Evolutionary conservation across 2,329 filamentous ascomycete genomes (phyloP).

Genomic region (Verticillium longisporum): DNA sequence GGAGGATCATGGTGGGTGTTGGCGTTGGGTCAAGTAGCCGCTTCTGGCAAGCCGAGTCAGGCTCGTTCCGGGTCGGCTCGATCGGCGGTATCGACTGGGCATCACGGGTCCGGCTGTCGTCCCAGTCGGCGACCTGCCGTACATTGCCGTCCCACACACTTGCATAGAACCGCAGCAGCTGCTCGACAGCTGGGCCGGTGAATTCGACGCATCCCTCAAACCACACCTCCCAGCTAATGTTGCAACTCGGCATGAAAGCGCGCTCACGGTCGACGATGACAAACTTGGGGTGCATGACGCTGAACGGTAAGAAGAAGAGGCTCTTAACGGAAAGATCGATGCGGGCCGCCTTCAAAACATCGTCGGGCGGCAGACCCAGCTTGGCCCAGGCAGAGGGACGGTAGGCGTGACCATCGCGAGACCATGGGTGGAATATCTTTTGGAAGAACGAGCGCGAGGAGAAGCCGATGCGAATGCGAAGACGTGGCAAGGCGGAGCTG

Average conservation of each 20-base stretch:
- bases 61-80: neutral
- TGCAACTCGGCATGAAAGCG: slow-evolving; percentile 71
- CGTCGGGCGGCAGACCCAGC: slow-evolving; percentile 56
- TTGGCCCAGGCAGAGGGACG: slow-evolving; percentile 50
- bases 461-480: slow-evolving; percentile 67
- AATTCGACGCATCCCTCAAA: slow-evolving; percentile 71
- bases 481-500: slow-evolving; percentile 12
- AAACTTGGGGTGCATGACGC: slow-evolving; percentile 86
- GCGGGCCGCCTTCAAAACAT: slow-evolving; percentile 43
- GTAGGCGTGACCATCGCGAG: slow-evolving; percentile 55
- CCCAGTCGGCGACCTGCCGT: slow-evolving; percentile 13
- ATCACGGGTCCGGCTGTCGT: neutral
- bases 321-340: slow-evolving; percentile 69
- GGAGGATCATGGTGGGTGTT: slow-evolving; percentile 58
- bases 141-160: slow-evolving; percentile 51
- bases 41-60: slow-evolving; percentile 15
- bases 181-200: slow-evolving; percentile 51
- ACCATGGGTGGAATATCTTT: slow-evolving; percentile 68
- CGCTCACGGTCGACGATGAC: slow-evolving; percentile 62
- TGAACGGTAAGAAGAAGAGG: slow-evolving; percentile 72
- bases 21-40: slow-evolving; percentile 10
- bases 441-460: slow-evolving; percentile 68
- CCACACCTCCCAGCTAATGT: slow-evolving; percentile 85
- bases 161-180: slow-evolving; percentile 61
- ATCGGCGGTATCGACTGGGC: neutral